Evolutionary conservation across 1,139 yeast species (phyloP), one percentile per base, ranked within the genome.

Genomic region (Kodamaea derodonti): DNA sequence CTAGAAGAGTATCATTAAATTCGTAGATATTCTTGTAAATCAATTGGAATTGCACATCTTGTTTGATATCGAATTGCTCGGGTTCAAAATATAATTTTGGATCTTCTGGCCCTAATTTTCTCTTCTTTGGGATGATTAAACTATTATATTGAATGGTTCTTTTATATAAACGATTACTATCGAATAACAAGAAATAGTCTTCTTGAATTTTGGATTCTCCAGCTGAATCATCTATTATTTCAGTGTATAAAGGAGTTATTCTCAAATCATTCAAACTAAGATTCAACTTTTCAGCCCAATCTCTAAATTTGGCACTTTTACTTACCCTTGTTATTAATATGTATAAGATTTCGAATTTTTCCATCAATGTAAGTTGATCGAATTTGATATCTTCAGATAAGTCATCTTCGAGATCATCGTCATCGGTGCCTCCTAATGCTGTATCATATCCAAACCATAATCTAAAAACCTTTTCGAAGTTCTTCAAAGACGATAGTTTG

Each of bases 391-490:
- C 47, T 24, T 42, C 52, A 37, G 45, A 39, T 22, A 29, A 39
- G 12, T 27, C 39, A 16, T 31, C 37, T 17, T 23, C 32, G 3
- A 36, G 42, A 20, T 40, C 46, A n/a, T 45, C 51, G 2, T 58
- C 65, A 14, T 49, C 54, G 8, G 43, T 45, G 4, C 66, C 69
- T 9, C 61, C 60, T 36, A 68, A 51, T 0, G 70, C 63, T 4
- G 73, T 65, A 8, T 60, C 56, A 15, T 39, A 39, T 4, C 75
- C 72, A 41, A 78, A 65, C 45, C 71, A 59, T 34, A 63, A 59
- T 36, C 74, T 58, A 32, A 72, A 65, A n/a, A 66, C 58, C 32
- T 58, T 59, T 44, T 76, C 77, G 57, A 77, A 76, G 42, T 70
- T 53, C 33, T 51, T 55, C 16, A 58, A 28, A n/a, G 55, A 47